phyloP scores from a whole-genome alignment of 1,284 basidiomycete genomes.

The Marasmius fiardii region DNA sequence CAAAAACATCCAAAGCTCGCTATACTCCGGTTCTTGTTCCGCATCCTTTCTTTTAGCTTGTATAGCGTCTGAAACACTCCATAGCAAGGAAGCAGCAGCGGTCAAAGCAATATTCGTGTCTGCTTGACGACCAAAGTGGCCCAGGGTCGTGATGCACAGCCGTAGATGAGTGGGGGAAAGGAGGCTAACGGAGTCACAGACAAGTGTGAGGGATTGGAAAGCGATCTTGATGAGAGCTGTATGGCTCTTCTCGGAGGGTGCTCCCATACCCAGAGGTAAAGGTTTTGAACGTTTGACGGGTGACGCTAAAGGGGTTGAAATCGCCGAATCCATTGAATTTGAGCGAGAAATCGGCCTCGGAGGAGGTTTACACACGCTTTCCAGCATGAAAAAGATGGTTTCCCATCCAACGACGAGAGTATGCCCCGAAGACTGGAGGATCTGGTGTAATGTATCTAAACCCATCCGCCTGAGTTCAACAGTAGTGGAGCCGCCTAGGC shows the following conservation, averaged over 20 bases:
- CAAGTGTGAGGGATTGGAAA: conserved; percentile 90
- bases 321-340: conserved; percentile 36
- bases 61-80: conserved; percentile 92
- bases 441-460: conserved; percentile 84
- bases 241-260: conserved; percentile 60
- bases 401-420: conserved; percentile 91
- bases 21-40: conserved; percentile 68
- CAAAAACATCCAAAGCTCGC: conserved; percentile 89
- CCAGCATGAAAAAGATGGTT: conserved; percentile 87
- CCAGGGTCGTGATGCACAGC: conserved; percentile 86
- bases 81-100: conserved; percentile 84
- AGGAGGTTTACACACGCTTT: conserved; percentile 70
- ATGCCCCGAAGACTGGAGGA: conserved; percentile 89
- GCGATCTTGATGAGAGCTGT: conserved; percentile 79
- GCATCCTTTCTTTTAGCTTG: conserved; percentile 72
- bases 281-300: conserved; percentile 40
- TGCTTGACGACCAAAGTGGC: conserved; percentile 85
- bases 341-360: conserved; percentile 29
- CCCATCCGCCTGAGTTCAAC: conserved; percentile 85
- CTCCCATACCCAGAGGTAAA: conserved; percentile 49
- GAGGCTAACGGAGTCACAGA: conserved; percentile 88
- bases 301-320: conserved; percentile 32
- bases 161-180: conserved; percentile 80
- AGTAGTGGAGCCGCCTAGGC: conserved; percentile 44
- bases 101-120: conserved; percentile 97